These are phyloP conservation scores for Durusdinium trenchii DNA, from an alignment of 73 alveolate genomes.

Conservation along the genomic window DNA sequence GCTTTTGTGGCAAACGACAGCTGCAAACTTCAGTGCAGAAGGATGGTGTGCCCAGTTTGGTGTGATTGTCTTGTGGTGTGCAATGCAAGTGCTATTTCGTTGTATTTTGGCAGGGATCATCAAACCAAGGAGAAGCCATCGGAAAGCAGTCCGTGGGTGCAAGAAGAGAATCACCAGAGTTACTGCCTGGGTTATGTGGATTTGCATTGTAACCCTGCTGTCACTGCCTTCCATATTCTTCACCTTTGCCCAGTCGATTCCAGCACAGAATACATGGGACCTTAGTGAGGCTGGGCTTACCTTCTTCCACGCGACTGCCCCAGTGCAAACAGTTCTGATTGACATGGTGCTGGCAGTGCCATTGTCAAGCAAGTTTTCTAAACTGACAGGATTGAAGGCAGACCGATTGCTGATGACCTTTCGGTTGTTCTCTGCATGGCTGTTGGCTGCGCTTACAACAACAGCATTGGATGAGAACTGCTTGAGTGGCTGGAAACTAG, in stretches of 20 bases:
- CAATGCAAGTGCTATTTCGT: constrained; percentile 41
- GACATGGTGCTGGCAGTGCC: constrained; percentile 40
- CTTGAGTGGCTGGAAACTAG: constrained; percentile 48
- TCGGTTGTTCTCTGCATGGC: constrained; percentile 86
- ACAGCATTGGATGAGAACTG: constrained; percentile 53
- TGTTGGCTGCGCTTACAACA: constrained; percentile 39
- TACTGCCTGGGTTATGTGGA: constrained; percentile 28
- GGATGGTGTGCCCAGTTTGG: neutral
- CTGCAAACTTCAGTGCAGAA: neutral
- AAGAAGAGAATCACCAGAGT: neutral
- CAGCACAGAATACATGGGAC: constrained; percentile 49
- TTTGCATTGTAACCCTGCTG: neutral
- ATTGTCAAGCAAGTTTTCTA: neutral
- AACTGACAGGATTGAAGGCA: neutral
- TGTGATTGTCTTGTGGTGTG: constrained; percentile 43
- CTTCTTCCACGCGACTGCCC: constrained; percentile 38
- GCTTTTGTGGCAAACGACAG: constrained; percentile 57
- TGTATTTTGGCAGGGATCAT: neutral
- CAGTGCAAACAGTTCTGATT: neutral
- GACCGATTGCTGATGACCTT: constrained; percentile 67
- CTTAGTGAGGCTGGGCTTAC: constrained; percentile 6
- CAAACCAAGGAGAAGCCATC: neutral
- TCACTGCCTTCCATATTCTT: constrained; percentile 40
- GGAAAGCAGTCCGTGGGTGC: neutral
- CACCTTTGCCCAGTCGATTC: constrained; percentile 28